A percentile compares a stretch with the other conserved stretches of the same genome.
Conservation (phyloP, 2,329 filamentous ascomycete species). For the Xylaria sp. region DNA sequence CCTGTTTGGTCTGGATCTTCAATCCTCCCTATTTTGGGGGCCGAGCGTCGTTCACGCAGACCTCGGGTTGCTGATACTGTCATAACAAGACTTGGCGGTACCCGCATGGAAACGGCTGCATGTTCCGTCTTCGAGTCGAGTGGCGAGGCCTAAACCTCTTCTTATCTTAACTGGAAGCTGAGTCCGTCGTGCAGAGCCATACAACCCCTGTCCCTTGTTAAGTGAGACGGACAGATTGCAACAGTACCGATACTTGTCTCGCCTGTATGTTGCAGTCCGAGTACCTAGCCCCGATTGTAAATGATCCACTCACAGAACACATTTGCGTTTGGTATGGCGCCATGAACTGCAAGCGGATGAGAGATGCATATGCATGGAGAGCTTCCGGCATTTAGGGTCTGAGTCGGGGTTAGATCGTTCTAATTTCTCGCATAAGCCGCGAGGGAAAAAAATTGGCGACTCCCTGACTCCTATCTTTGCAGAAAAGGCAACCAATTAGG, state of each 20-base stretch:
- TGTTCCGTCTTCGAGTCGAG: background rate
- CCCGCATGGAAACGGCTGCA: background rate
- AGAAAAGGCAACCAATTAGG: constrained; percentile 20
- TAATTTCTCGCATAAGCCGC: background rate
- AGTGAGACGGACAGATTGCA: constrained; percentile 11
- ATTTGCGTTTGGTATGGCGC: constrained; percentile 14
- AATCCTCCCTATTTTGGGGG: constrained; percentile 2
- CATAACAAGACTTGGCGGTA: constrained; percentile 4
- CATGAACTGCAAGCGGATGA: constrained; percentile 19
- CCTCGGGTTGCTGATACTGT: constrained; percentile 26
- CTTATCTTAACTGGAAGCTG: constrained; percentile 35
- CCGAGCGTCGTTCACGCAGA: constrained; percentile 20
- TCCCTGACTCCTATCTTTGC: background rate
- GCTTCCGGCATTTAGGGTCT: constrained; percentile 19
- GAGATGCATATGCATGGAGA: constrained; percentile 36
- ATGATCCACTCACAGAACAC: constrained; percentile 18
- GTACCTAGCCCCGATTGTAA: background rate
- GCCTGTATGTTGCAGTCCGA: background rate
- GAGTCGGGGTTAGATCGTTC: constrained; percentile 15
- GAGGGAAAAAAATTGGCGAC: background rate
- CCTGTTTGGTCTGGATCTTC: constrained; percentile 2
- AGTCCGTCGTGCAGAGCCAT: constrained; percentile 22
- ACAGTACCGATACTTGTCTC: background rate
- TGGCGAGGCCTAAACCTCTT: background rate
- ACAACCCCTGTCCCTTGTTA: constrained; percentile 3